A percentile compares a stretch with the other conserved stretches of the same genome.
Evolutionary conservation across 164 flowering plant species (phyloP).

Genomic region (Buxus sempervirens): DNA sequence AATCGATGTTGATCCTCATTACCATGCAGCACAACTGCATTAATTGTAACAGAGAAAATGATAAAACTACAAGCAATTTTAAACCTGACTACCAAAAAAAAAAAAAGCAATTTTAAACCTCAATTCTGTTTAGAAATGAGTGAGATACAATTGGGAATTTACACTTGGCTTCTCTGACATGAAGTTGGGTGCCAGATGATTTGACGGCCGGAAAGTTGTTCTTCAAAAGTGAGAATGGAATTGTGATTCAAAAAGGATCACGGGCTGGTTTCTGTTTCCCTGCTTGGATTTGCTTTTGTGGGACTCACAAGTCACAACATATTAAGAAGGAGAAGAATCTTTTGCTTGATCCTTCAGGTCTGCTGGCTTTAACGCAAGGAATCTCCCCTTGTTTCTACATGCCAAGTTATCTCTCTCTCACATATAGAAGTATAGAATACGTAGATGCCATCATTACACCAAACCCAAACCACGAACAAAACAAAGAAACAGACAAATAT

Average conservation of each 20-base stretch:
- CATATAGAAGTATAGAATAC: no score
- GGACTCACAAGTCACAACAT: no score
- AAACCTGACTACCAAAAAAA: neutral
- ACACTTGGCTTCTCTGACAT: slow-evolving; percentile 42
- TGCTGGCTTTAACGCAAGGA: neutral
- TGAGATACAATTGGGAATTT: neutral
- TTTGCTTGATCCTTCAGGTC: neutral
- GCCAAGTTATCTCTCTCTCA: neutral
- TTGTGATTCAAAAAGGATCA: neutral
- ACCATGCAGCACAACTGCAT: slow-evolving; percentile 60
- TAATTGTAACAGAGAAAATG: neutral
- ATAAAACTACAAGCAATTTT: neutral
- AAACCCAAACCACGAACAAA: no score
- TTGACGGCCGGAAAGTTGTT: neutral
- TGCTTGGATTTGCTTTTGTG: neutral
- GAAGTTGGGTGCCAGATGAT: neutral
- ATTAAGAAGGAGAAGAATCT: slow-evolving; percentile 5
- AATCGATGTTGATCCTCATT: slow-evolving; percentile 65
- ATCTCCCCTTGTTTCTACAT: neutral
- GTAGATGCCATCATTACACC: no score
- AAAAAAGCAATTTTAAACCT: neutral
- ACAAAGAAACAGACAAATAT: no score
- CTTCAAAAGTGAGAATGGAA: neutral
- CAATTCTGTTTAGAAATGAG: no score
- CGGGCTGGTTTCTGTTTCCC: neutral